Base-by-base conservation (phyloP, 441 rosid species). In the Mallotus repandus region DNA sequence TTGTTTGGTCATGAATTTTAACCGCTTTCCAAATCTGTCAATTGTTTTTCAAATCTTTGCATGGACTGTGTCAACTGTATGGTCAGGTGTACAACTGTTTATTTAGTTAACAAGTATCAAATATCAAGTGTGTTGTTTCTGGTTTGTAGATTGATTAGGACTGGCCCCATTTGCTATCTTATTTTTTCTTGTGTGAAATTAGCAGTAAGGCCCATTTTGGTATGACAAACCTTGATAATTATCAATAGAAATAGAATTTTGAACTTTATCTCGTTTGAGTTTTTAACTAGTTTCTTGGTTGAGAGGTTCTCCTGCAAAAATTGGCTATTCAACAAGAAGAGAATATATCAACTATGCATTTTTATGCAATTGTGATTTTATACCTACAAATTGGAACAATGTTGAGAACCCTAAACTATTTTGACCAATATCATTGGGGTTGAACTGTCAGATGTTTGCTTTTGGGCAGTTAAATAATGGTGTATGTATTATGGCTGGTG, bases 231-330 rank as follows among this genome's bases (percentile, higher is more conserved):
- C 48, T 29, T 19, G 21, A 15, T 13, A n/a, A 41, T 53, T 14
- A 35, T 35, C 56, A 53, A 41, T 54, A 22, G 13, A 22, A 49
- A 21, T 21, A 35, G 16, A 63, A 8, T 25, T 4, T 63, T 53
- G 69, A 63, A 43, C 25, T 66, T n/a, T 57, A 45, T 50, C 66
- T 57, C 32, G 15, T 66, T 67, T 58, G 53, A 58, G 58, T 55
- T 22, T 5, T 22, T 41, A 8, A 13, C 48, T 22, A 43, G 70
- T 63, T 7, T 60, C 15, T 21, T 12, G 25, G 57, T 38, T 57
- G 10, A 25, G 32, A 55, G 21, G 45, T 65, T 66, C 13, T n/a
- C 29, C 59, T 38, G 35, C 41, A 22, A 43, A 48, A 64, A 15
- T 60, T 29, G 9, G 35, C 22, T 52, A 32, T 62, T 54, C 15